Base-by-base conservation (phyloP, 2,329 filamentous ascomycete species). In the Ramularia endophylla region DNA sequence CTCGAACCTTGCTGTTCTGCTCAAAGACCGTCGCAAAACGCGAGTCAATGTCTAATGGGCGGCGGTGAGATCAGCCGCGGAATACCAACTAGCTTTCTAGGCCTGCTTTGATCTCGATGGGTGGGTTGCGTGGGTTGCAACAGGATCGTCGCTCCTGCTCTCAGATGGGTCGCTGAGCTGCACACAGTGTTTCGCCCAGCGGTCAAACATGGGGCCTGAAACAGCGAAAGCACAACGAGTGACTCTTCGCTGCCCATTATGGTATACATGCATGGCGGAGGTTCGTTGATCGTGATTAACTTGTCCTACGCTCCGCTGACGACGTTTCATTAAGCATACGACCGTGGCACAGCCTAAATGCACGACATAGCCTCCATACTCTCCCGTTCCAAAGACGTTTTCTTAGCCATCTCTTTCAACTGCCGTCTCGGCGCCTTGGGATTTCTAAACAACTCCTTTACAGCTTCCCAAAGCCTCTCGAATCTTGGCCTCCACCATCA, bases 401-500 rank as follows among this genome's bases (percentile, higher is more conserved):
- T 32, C 13, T 17, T 32, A 5, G 30, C 30, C 12, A 32, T 32
- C 11, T 32, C 30, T 7, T 32, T 32, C 53, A 67, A 48, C 62
- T 76, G 75, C 48, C 56, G 73, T 9, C 58, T 72, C 7, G 68
- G 65, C 17, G 68, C 68, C 0, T 70, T 72, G 51, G 68, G 68
- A 0, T 71, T 71, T 44, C 38, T 69, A 5, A 58, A 64, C 25
- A 55, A 56, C 0, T 65, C 62, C 22, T 65, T 69, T 42, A 57
- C 68, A 3, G 67, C 31, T 40, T 65, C 51, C 61, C 50, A 45
- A 27, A 43, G 58, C 3, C 59, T 61, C 30, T 54, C 60, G 12
- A 69, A 69, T 45, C 64, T 64, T 0, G 66, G 65, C 8, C 35
- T 70, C 3, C 51, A 66, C 52, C 74, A 78, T 45, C 72, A 76